phyloP scores from a whole-genome alignment of 495 filamentous ascomycete species.

The Mytilinidion resinicola region DNA sequence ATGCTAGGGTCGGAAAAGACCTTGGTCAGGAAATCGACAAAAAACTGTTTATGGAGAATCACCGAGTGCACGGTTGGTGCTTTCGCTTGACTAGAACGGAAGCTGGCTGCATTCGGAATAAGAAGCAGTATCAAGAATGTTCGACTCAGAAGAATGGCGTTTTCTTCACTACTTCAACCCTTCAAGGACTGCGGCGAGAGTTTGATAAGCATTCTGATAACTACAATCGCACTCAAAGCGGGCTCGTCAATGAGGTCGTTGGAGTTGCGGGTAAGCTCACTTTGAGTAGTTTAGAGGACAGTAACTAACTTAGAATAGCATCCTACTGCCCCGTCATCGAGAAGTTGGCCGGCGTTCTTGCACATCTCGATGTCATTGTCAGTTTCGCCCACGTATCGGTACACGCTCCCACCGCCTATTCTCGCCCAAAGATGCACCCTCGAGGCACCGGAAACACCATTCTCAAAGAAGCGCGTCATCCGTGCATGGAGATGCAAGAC shows the following conservation, averaged over 20 bases:
- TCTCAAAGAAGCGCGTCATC: constrained; percentile 88
- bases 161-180: constrained; percentile 86
- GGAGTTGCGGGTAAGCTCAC: constrained; percentile 53
- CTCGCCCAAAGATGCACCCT: constrained; percentile 84
- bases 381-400: constrained; percentile 91
- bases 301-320: constrained; percentile 34
- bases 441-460: constrained; percentile 87
- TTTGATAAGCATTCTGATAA: constrained; percentile 91
- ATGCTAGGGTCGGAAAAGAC: constrained; percentile 67
- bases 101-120: constrained; percentile 87
- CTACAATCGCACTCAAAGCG: constrained; percentile 92
- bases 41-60: constrained; percentile 97
- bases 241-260: constrained; percentile 88
- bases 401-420: constrained; percentile 86
- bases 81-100: constrained; percentile 90
- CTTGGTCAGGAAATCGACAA: constrained; percentile 93
- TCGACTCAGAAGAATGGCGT: constrained; percentile 99
- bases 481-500: constrained; percentile 99
- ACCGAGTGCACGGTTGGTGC: constrained; percentile 92
- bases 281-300: too few species aligned
- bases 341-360: constrained; percentile 76
- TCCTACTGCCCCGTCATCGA: constrained; percentile 95
- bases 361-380: constrained; percentile 95
- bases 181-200: constrained; percentile 78
- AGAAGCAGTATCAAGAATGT: constrained; percentile 84